Conservation (phyloP, 2,329 filamentous ascomycete species). For the Ceratocystis variospora region DNA sequence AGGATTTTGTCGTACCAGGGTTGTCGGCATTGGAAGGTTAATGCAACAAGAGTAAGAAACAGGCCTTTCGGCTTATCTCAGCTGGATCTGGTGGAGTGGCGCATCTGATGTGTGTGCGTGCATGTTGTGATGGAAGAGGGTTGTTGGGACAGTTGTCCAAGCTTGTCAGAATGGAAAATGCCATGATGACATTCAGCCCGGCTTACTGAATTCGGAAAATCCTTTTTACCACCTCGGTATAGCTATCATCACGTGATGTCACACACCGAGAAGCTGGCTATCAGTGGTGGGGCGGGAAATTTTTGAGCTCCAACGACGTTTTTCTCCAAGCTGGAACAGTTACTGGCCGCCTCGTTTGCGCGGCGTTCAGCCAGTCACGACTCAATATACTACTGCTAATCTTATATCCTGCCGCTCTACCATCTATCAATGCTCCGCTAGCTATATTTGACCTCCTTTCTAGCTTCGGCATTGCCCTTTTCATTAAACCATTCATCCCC, state of each 20-base stretch:
- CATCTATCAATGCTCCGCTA: background rate
- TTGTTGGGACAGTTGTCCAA: too few relatives aligned
- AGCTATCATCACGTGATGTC: background rate
- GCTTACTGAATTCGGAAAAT: too few relatives aligned
- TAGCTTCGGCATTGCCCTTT: background rate
- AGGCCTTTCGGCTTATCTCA: too few relatives aligned
- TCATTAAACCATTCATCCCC: background rate
- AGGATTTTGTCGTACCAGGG: too few relatives aligned
- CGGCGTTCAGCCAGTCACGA: background rate
- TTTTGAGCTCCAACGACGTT: constrained; percentile 6
- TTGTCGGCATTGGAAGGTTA: too few relatives aligned
- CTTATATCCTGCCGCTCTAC: background rate
- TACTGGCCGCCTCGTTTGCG: background rate
- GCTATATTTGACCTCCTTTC: background rate
- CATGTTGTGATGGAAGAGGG: too few relatives aligned
- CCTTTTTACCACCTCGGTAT: background rate
- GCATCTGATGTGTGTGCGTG: too few relatives aligned
- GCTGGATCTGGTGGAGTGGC: too few relatives aligned
- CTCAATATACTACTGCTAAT: background rate
- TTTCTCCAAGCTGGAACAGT: constrained; percentile 3
- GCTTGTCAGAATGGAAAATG: too few relatives aligned
- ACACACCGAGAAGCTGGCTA: background rate
- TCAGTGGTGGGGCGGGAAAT: constrained; percentile 10
- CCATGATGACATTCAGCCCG: too few relatives aligned
- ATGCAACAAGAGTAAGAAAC: too few relatives aligned